A percentile compares a stretch with the other conserved stretches of the same genome.
These are phyloP conservation scores for Pachyrhizus erosus DNA, from an alignment of 306 rosid genomes.

Conservation along the genomic window DNA sequence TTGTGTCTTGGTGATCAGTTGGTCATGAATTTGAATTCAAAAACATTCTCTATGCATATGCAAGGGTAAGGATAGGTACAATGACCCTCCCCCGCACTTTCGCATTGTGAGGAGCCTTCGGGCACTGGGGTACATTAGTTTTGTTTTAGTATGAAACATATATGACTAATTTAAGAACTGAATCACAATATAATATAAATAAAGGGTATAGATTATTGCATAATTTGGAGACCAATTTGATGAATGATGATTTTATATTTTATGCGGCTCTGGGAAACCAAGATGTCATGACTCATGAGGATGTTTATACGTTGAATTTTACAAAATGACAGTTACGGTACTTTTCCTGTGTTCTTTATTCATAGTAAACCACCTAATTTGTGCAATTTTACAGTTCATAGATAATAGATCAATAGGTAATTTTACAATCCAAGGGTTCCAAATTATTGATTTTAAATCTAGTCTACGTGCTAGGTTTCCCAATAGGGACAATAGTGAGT, in stretches of 20 bases:
- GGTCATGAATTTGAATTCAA: too few species aligned
- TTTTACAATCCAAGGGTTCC: not conserved
- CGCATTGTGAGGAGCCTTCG: too few species aligned
- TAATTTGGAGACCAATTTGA: slow-evolving; percentile 6
- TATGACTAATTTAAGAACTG: not conserved
- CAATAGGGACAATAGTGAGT: not conserved
- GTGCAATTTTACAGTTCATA: not conserved
- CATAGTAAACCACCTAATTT: not conserved
- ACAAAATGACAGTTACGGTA: not conserved
- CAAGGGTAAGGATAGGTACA: too few species aligned
- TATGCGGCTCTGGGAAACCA: not conserved
- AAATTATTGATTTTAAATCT: not conserved
- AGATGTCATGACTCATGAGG: not conserved
- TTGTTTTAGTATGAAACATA: too few species aligned
- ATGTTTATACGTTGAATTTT: not conserved
- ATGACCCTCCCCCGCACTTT: too few species aligned
- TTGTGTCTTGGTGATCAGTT: too few species aligned
- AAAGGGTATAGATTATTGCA: not conserved
- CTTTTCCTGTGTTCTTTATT: not conserved
- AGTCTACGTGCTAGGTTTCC: not conserved
- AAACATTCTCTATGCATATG: too few species aligned
- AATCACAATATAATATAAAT: not conserved
- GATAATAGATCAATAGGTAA: not conserved
- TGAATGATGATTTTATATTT: slow-evolving; percentile 11
- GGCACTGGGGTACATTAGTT: too few species aligned